These are phyloP conservation scores for Venturia carpophila DNA, from an alignment of 2,329 filamentous ascomycete species.

Conservation along the genomic window DNA sequence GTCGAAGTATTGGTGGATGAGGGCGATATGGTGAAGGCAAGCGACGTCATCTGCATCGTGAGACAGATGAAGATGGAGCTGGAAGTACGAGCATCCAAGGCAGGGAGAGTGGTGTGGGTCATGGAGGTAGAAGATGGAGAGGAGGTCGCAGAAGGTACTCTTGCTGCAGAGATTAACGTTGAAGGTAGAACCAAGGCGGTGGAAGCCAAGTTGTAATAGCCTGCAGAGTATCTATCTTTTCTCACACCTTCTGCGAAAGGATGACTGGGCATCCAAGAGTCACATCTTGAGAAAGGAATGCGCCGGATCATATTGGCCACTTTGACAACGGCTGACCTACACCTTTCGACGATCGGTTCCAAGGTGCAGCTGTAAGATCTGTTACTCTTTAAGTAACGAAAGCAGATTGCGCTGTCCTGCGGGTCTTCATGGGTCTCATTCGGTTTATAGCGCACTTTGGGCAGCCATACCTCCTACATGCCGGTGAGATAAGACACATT, in stretches of 20 bases:
- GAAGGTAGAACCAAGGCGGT: conserved; percentile 19
- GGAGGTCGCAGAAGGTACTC: conserved; percentile 49
- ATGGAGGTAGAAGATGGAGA: conserved; percentile 47
- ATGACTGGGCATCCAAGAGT: background rate
- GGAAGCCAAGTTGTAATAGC: conserved; percentile 3
- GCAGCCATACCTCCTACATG: too few relatives aligned
- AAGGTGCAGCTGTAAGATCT: background rate
- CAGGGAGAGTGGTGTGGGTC: conserved; percentile 45
- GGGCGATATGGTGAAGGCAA: conserved; percentile 46
- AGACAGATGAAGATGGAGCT: conserved; percentile 65
- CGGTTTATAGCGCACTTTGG: too few relatives aligned
- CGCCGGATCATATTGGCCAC: background rate
- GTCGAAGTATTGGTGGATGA: conserved; percentile 51
- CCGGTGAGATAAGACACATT: too few relatives aligned
- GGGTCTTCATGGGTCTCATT: too few relatives aligned
- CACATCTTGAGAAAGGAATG: background rate
- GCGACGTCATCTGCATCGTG: conserved; percentile 51
- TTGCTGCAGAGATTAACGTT: conserved; percentile 43
- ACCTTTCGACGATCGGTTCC: background rate
- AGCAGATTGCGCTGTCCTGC: background rate
- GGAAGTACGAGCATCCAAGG: conserved; percentile 47
- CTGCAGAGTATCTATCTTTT: background rate
- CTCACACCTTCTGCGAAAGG: background rate
- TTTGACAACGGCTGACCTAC: too few relatives aligned
- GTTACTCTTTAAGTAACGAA: background rate